Percentiles rank a stretch among this genome's conserved stretches.
Conservation (phyloP, 1,284 basidiomycete genomes). For the Puccinia polysora region DNA sequence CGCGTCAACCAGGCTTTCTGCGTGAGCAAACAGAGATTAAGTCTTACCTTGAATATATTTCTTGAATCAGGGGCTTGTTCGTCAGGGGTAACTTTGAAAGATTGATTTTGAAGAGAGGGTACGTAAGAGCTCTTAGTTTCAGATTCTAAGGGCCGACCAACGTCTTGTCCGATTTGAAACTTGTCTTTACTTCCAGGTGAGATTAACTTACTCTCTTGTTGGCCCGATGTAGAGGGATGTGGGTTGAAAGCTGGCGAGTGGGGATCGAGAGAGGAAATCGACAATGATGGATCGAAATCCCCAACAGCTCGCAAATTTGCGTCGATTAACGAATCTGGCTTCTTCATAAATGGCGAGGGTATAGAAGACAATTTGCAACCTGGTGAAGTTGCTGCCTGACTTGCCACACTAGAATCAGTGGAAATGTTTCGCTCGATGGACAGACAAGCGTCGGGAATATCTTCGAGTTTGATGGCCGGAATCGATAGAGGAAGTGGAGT, state of each 20-base stretch:
- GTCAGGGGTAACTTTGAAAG: not conserved
- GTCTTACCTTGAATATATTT: not conserved
- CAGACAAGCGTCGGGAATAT: conserved; percentile 22
- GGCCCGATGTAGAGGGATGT: too few relatives aligned
- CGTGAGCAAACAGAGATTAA: not conserved
- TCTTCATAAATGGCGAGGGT: not conserved
- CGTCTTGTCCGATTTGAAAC: too few relatives aligned
- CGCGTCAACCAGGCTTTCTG: not conserved
- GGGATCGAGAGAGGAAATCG: not conserved
- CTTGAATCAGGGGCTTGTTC: not conserved
- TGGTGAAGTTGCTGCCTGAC: conserved; percentile 35
- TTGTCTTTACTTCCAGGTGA: too few relatives aligned
- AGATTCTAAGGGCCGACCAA: too few relatives aligned
- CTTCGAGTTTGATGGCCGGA: conserved; percentile 34
- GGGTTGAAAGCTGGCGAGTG: not conserved
- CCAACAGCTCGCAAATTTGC: conserved; percentile 9
- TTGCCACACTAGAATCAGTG: conserved; percentile 19
- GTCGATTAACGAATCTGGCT: conserved; percentile 17
- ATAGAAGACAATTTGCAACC: not conserved
- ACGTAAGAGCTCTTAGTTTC: not conserved
- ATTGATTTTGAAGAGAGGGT: not conserved
- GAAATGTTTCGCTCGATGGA: conserved; percentile 10
- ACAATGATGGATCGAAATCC: not conserved
- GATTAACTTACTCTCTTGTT: too few relatives aligned
- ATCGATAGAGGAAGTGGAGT: conserved; percentile 24